phyloP scores from a whole-genome alignment of 805 yeast genomes.

The Monosporozyma aquatica region DNA sequence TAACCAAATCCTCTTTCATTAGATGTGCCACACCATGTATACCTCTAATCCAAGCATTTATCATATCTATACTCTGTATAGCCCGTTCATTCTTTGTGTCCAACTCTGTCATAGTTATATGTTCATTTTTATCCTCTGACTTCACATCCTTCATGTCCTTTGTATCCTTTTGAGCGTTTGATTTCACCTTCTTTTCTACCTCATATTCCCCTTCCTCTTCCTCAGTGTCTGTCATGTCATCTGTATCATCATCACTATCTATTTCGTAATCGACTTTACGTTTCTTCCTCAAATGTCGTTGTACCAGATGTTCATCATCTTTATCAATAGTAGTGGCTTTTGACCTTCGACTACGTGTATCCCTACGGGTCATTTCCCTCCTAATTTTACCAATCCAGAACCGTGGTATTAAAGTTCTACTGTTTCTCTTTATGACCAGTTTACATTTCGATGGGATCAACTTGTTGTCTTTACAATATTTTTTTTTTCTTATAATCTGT shows the following conservation, averaged over 20 bases:
- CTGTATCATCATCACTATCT: not conserved
- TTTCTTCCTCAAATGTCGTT: not conserved
- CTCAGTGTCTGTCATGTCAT: not conserved
- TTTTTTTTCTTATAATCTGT: no score
- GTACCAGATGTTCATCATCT: not conserved
- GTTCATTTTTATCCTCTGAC: not conserved
- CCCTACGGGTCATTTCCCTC: no score
- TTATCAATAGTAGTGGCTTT: not conserved
- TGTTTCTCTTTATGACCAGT: no score
- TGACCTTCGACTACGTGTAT: not conserved
- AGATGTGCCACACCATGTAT: not conserved
- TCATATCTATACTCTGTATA: not conserved
- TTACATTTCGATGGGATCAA: no score
- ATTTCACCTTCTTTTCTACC: not conserved
- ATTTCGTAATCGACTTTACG: not conserved
- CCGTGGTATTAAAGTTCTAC: no score
- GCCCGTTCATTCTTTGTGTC: no score
- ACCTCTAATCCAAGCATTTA: slow-evolving; percentile 1
- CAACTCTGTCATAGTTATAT: not conserved
- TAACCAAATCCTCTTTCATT: not conserved
- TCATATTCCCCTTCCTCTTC: not conserved
- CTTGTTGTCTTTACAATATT: no score
- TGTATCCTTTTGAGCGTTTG: not conserved
- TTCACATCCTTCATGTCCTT: not conserved
- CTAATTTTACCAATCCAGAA: no score